These are phyloP conservation scores for Hymenoscyphus repandus DNA, from an alignment of 2,329 filamentous ascomycete genomes.

Conservation along the genomic window DNA sequence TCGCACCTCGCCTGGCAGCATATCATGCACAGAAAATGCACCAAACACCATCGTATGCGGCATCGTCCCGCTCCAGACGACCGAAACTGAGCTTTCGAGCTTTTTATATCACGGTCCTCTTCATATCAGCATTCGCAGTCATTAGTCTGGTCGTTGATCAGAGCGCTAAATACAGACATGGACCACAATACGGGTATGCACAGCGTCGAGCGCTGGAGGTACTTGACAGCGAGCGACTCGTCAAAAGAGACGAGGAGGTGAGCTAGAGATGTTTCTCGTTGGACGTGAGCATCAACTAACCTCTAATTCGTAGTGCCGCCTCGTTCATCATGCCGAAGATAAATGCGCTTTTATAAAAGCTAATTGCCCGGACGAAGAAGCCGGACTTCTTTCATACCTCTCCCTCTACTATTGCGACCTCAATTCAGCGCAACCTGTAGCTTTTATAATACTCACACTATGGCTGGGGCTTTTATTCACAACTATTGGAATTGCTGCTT, in stretches of 20 bases:
- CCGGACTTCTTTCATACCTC: conserved; percentile 84
- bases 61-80: conserved; percentile 12
- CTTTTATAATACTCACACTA: conserved; percentile 70
- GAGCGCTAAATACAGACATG: conserved; percentile 26
- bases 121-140: conserved; percentile 27
- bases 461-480: conserved; percentile 92
- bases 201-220: conserved; percentile 24
- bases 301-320: conserved; percentile 55
- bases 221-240: conserved; percentile 20
- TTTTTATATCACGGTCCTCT: conserved; percentile 30
- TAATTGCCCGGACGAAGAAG: conserved; percentile 85
- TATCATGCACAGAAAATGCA: conserved; percentile 26
- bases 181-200: conserved; percentile 23
- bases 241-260: conserved; percentile 32
- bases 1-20: not conserved
- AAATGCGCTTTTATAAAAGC: conserved; percentile 80
- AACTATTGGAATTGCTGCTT: conserved; percentile 95
- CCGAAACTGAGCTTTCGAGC: conserved; percentile 28
- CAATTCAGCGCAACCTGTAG: conserved; percentile 61
- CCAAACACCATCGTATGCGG: conserved; percentile 16
- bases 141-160: conserved; percentile 29
- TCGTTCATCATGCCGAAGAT: conserved; percentile 71
- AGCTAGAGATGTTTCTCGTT: conserved; percentile 1
- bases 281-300: not conserved
- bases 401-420: conserved; percentile 85